These are phyloP conservation scores for Micromonas pusilla DNA, from an alignment of 139 green algal species.

Conservation along the genomic window DNA sequence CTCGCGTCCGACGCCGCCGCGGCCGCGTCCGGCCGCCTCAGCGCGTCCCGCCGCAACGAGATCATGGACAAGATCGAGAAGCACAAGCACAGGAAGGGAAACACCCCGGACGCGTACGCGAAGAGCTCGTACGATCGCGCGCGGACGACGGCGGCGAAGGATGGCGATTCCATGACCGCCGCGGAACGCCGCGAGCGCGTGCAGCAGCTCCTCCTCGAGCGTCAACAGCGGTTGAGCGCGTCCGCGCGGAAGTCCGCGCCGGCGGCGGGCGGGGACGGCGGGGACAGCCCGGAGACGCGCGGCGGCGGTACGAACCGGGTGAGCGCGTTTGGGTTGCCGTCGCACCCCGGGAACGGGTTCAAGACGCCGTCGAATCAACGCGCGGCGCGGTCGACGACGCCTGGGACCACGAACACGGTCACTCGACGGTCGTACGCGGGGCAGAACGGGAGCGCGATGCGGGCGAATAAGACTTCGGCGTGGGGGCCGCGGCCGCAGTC, in stretches of 20 bases:
- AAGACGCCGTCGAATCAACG: too few relatives aligned
- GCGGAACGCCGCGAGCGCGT: not conserved
- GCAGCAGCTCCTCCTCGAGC: not conserved
- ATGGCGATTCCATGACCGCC: not conserved
- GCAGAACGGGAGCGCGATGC: not conserved
- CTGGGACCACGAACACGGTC: not conserved
- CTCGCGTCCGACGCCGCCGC: constrained; percentile 1
- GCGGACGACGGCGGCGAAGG: not conserved
- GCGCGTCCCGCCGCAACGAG: not conserved
- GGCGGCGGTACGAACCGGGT: too few relatives aligned
- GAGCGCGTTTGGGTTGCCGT: not conserved
- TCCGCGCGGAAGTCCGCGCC: not conserved
- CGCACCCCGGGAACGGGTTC: not conserved
- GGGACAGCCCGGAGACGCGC: too few relatives aligned
- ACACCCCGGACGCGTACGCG: not conserved
- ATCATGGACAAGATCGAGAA: not conserved
- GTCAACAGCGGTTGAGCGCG: not conserved
- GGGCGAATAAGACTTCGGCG: not conserved
- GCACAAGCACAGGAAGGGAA: not conserved
- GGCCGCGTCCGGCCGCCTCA: not conserved
- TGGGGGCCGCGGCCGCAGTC: not conserved
- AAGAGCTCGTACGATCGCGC: not conserved
- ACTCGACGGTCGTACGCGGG: not conserved
- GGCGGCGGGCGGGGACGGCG: too few relatives aligned
- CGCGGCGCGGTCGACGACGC: too few relatives aligned